Evolutionary conservation across 208 protist genomes (phyloP).

Genomic region (Crithidia expoeki): DNA sequence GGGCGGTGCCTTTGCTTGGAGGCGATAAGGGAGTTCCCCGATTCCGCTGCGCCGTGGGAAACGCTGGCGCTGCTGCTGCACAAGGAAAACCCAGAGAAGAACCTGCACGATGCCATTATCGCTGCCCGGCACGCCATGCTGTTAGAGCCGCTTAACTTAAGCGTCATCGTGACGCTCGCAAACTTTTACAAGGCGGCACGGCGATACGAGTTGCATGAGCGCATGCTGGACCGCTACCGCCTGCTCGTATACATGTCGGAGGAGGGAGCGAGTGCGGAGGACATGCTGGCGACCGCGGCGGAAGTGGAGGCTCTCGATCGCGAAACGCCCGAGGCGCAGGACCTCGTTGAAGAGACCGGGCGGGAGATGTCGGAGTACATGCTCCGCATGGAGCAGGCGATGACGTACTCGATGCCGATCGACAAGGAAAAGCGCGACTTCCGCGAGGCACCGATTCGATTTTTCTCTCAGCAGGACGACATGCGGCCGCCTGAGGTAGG

Average conservation of each 20-base stretch:
- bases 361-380: constrained; percentile 42
- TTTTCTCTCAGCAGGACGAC: constrained; percentile 23
- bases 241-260: constrained; percentile 68
- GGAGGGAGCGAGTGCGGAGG: constrained; percentile 51
- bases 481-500: constrained; percentile 21
- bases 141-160: constrained; percentile 62
- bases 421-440: constrained; percentile 57
- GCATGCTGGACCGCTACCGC: constrained; percentile 82
- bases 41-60: constrained; percentile 62
- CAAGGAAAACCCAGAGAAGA: constrained; percentile 55
- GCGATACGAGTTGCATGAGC: constrained; percentile 51
- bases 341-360: constrained; percentile 34
- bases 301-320: constrained; percentile 61
- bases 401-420: constrained; percentile 75
- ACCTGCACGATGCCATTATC: constrained; percentile 60
- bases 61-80: constrained; percentile 69
- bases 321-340: constrained; percentile 33
- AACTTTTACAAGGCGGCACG: constrained; percentile 76
- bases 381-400: constrained; percentile 53
- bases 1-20: constrained; percentile 64
- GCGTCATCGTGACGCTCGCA: constrained; percentile 58
- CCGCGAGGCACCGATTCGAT: constrained; percentile 15
- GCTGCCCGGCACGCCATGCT: constrained; percentile 67
- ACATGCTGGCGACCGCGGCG: constrained; percentile 53
- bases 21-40: constrained; percentile 74